Percentiles rank a stretch among this genome's conserved stretches.
Evolutionary conservation across 2,329 filamentous ascomycete genomes (phyloP).

Genomic region (Scedosporium minutisporum): DNA sequence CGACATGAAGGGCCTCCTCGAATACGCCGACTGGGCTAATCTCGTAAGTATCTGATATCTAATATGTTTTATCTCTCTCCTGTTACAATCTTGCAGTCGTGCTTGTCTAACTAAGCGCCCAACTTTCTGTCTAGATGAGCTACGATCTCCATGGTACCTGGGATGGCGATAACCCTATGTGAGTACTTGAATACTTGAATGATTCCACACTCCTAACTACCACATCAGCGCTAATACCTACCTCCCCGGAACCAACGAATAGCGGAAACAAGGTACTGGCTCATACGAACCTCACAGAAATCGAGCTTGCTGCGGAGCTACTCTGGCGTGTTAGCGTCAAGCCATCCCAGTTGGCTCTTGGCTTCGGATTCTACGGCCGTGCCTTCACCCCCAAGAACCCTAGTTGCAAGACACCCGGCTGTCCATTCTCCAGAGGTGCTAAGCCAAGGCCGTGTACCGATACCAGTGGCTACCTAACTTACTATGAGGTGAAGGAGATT

Average conservation of each 20-base stretch:
- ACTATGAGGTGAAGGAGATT: conserved; percentile 7
- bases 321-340: conserved; percentile 31
- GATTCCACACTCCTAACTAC: no score
- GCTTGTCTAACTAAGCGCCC: no score
- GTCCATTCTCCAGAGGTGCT: conserved; percentile 11
- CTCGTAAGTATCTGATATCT: conserved; percentile 18
- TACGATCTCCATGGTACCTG: conserved; percentile 8
- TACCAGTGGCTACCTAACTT: conserved; percentile 2
- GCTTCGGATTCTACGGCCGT: conserved; percentile 31
- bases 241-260: conserved; percentile 1
- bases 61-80: no score
- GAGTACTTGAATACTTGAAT: neutral
- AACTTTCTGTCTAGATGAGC: conserved; percentile 1
- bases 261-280: conserved; percentile 19
- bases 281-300: conserved; percentile 34
- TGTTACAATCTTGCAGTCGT: no score
- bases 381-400: conserved; percentile 13
- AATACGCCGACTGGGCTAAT: conserved; percentile 23
- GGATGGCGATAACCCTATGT: conserved; percentile 2
- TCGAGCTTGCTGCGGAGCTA: conserved; percentile 26
- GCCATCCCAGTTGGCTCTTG: conserved; percentile 29
- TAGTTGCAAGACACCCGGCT: conserved; percentile 12
- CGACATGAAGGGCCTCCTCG: conserved; percentile 3
- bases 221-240: neutral
- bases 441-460: conserved; percentile 10